phyloP scores from a whole-genome alignment of 371 early-diverging fungal genomes.

The Fennellomyces sp. region DNA sequence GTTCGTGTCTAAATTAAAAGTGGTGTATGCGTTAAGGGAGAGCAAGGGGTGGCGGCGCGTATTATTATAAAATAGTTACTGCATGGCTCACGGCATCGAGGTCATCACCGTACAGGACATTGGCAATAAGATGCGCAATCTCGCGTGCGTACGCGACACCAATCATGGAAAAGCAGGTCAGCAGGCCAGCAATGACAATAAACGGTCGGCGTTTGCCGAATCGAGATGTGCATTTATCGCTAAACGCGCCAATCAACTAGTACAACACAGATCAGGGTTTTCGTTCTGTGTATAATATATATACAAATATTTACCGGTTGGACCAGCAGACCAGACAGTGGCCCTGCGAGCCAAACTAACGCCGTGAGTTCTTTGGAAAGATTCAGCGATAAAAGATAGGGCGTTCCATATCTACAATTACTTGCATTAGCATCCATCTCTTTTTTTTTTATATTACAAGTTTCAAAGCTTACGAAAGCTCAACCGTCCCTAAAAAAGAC shows the following conservation, averaged over 20 bases:
- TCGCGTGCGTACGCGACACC: constrained; percentile 72
- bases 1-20: constrained; percentile 21
- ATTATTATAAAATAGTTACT: constrained; percentile 13
- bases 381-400: constrained; percentile 71
- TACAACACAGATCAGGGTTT: neutral
- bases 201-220: constrained; percentile 67
- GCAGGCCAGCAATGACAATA: constrained; percentile 58
- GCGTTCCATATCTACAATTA: constrained; percentile 79
- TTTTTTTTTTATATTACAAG: too few relatives aligned
- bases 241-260: constrained; percentile 64
- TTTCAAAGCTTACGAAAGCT: constrained; percentile 57
- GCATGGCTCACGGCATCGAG: constrained; percentile 23
- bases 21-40: too few relatives aligned
- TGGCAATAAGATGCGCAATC: constrained; percentile 27
- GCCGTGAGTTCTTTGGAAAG: constrained; percentile 70
- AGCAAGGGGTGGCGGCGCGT: too few relatives aligned
- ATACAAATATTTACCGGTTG: constrained; percentile 21
- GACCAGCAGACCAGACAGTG: constrained; percentile 64
- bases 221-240: constrained; percentile 61
- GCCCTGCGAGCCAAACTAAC: constrained; percentile 83
- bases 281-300: neutral
- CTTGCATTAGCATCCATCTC: too few relatives aligned
- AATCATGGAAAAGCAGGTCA: constrained; percentile 63
- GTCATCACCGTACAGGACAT: constrained; percentile 58
- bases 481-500: constrained; percentile 61